These are phyloP conservation scores for Coemansia sp. DNA, from an alignment of 192 early-diverging fungal species.

Conservation along the genomic window DNA sequence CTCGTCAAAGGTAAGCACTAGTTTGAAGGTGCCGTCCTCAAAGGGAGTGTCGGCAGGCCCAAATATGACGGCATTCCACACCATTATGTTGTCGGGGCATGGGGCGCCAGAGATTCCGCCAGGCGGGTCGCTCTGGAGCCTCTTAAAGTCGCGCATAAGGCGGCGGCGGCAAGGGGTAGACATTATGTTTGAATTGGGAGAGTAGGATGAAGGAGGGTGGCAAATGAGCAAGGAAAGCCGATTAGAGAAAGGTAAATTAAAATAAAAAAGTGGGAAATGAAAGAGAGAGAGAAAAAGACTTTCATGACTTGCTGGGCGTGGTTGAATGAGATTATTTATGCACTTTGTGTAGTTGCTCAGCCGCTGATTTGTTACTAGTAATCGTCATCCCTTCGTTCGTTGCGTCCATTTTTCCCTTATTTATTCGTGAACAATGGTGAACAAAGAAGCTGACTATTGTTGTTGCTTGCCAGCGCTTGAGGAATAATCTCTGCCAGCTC, in stretches of 20 bases:
- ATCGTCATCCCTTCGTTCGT: too few relatives aligned
- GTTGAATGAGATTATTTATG: too few relatives aligned
- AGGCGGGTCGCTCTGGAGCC: slow-evolving; percentile 91
- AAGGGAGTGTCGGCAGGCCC: slow-evolving; percentile 95
- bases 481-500: neutral
- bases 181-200: slow-evolving; percentile 55
- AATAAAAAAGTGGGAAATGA: neutral
- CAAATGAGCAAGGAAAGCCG: neutral
- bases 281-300: neutral
- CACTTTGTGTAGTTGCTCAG: too few relatives aligned
- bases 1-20: slow-evolving; percentile 93
- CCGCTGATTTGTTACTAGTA: too few relatives aligned
- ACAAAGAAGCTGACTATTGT: neutral
- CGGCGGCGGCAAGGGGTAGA: slow-evolving; percentile 91
- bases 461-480: neutral
- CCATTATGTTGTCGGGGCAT: slow-evolving; percentile 93
- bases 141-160: slow-evolving; percentile 97
- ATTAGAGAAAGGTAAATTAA: neutral
- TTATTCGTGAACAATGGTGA: too few relatives aligned
- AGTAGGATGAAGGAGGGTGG: neutral
- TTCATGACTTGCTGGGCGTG: neutral
- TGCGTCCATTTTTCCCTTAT: too few relatives aligned
- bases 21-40: slow-evolving; percentile 96
- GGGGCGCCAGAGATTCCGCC: slow-evolving; percentile 87
- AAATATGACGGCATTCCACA: slow-evolving; percentile 99